Conservation (phyloP, 2,329 filamentous ascomycete species). For the Parastagonospora nodorum region DNA sequence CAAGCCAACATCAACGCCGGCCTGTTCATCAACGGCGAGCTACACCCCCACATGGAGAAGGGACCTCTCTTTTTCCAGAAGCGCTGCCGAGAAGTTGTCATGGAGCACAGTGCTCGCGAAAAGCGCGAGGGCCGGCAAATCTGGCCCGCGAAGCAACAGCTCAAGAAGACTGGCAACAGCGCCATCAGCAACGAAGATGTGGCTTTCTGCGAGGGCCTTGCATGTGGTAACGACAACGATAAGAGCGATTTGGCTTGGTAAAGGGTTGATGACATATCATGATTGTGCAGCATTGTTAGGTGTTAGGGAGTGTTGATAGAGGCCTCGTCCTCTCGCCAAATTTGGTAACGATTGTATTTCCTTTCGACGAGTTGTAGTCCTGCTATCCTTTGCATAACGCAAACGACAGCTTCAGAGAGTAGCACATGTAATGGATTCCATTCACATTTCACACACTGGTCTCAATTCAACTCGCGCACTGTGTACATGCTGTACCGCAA, state of each 20-base stretch:
- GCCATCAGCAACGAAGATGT: slow-evolving; percentile 31
- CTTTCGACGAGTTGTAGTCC: background rate
- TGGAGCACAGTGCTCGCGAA: slow-evolving; percentile 56
- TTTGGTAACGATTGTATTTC: slow-evolving; percentile 2
- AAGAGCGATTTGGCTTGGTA: slow-evolving; percentile 36
- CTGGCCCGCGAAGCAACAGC: slow-evolving; percentile 56
- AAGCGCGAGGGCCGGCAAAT: slow-evolving; percentile 54
- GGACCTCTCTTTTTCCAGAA: slow-evolving; percentile 64
- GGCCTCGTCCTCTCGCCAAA: slow-evolving; percentile 16
- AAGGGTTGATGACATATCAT: slow-evolving; percentile 5
- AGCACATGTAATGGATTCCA: no score
- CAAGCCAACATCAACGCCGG: slow-evolving; percentile 67
- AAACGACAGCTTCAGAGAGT: background rate
- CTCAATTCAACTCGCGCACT: no score
- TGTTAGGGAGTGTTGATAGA: slow-evolving; percentile 23
- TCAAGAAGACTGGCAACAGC: slow-evolving; percentile 19
- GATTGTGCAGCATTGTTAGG: slow-evolving; percentile 21
- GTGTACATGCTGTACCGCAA: no score
- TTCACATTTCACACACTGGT: no score
- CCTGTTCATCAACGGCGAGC: slow-evolving; percentile 66
- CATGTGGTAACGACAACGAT: slow-evolving; percentile 32
- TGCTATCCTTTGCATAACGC: background rate
- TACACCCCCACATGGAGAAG: slow-evolving; percentile 66
- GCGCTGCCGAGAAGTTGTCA: slow-evolving; percentile 55
- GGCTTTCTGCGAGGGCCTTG: slow-evolving; percentile 33